Base-by-base conservation (phyloP, 179 eudicot species). In the Nepenthes alata region DNA sequence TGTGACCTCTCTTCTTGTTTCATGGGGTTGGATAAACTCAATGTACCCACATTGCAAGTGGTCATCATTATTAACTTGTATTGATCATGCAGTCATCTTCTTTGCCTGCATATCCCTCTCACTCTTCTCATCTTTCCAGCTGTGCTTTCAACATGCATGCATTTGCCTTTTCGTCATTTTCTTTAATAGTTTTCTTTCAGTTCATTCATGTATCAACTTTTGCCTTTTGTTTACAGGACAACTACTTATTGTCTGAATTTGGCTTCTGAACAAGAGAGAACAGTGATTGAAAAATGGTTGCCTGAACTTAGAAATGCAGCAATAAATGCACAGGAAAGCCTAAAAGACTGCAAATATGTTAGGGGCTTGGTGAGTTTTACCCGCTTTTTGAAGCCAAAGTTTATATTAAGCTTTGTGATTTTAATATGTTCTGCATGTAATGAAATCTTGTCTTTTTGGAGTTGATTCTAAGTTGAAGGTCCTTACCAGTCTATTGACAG, bases 191-290 rank as follows among this genome's bases (percentile, higher is more conserved):
- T 11, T n/a, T 6, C 35, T 51, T 37, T 35, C 55, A 34, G 3
- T 25, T 55, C 7, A 7, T 39, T 65, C 8, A 41, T 13, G 14
- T 50, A n/a, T 45, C 57, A 67, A 67, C 54, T 34, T 34, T 58
- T 61, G 35, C 11, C 7, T 5, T 67, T 54, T 67, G 48, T 37
- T 57, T 62, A 48, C 90, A 93, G 98, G 83, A 85, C 97, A 53
- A 89, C 98, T 44, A 81, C 72, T 58, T 86, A 78, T 72, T 93
- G 97, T 70, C 69, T 93, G 70, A 82, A 76, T 64, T 67, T 93
- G 76, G 98, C 98, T 58, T 78, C 84, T 67, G 97, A 93, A 52
- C 98, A 93, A 81, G 98, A 93, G 75, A 81, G 85, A 78, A 85
- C 75, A 38, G 78, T 89, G 49, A 61, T 62, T 11, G 98, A 89